These are phyloP conservation scores for Galerina sulciceps DNA, from an alignment of 768 basidiomycete species.

Conservation along the genomic window DNA sequence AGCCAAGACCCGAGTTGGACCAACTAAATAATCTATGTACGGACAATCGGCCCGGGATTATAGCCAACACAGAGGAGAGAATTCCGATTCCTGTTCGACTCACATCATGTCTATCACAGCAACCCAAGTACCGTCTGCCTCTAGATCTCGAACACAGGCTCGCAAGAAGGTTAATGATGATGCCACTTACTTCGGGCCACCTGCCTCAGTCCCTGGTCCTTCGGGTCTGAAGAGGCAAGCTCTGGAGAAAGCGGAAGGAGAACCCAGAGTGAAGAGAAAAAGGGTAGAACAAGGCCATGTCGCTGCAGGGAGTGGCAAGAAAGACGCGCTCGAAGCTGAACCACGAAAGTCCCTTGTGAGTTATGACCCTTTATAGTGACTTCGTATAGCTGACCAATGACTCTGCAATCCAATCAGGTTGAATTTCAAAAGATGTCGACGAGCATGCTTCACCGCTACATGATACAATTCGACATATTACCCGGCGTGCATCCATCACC, in stretches of 20 bases:
- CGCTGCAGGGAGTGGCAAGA: slow-evolving; percentile 31
- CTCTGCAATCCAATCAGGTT: slow-evolving; percentile 48
- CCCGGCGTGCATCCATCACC: slow-evolving; percentile 76
- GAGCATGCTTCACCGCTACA: slow-evolving; percentile 69
- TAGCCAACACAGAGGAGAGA: too few species aligned
- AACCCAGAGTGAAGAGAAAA: slow-evolving; percentile 76
- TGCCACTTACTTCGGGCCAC: slow-evolving; percentile 69
- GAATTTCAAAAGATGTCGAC: slow-evolving; percentile 77
- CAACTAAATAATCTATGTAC: too few species aligned
- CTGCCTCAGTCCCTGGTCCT: slow-evolving; percentile 39
- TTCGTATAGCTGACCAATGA: neutral
- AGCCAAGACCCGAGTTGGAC: too few species aligned
- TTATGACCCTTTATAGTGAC: slow-evolving; percentile 9
- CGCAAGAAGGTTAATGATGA: slow-evolving; percentile 70
- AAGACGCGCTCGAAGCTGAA: slow-evolving; percentile 43
- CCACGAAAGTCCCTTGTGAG: slow-evolving; percentile 45
- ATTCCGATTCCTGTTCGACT: slow-evolving; percentile 8
- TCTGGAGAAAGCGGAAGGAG: slow-evolving; percentile 70
- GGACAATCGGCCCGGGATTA: too few species aligned
- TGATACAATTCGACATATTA: slow-evolving; percentile 72
- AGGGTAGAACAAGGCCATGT: slow-evolving; percentile 52
- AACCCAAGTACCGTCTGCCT: slow-evolving; percentile 42
- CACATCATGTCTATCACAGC: slow-evolving; percentile 38
- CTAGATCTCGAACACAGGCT: slow-evolving; percentile 66
- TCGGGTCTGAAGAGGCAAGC: slow-evolving; percentile 68